Evolutionary conservation across 352 stramenopile species (phyloP).

Genomic region (Thraustochytrium sp.): DNA sequence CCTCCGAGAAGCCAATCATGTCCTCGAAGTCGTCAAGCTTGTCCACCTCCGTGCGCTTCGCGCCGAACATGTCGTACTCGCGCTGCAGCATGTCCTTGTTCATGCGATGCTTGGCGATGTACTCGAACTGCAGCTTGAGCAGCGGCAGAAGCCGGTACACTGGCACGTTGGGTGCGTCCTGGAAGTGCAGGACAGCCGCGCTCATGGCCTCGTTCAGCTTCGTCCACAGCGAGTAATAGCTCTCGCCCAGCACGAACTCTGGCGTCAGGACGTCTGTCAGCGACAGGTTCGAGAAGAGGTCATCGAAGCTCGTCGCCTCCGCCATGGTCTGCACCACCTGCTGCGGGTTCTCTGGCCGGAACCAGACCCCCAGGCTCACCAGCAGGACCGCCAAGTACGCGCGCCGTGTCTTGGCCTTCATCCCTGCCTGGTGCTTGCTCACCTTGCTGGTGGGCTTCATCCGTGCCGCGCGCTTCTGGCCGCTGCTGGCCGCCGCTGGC

Average conservation of each 20-base stretch:
- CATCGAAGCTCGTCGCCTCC: background rate
- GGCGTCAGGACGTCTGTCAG: background rate
- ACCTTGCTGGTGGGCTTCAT: background rate
- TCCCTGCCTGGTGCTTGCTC: background rate
- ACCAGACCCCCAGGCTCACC: background rate
- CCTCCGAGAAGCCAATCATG: background rate
- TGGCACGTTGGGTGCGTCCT: background rate
- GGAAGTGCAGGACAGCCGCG: constrained; percentile 21
- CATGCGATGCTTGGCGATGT: background rate
- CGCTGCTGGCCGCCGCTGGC: background rate
- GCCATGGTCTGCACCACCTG: background rate
- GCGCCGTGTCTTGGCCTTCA: background rate
- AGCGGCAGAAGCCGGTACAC: constrained; percentile 18
- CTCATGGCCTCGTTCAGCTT: constrained; percentile 16
- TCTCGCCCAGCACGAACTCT: background rate
- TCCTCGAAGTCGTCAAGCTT: background rate
- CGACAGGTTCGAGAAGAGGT: background rate
- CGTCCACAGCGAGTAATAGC: constrained; percentile 23
- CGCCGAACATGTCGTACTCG: constrained; percentile 5
- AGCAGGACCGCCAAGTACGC: background rate
- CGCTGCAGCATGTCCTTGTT: background rate
- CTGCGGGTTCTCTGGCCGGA: background rate
- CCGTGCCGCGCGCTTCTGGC: background rate
- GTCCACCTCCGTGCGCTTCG: background rate
- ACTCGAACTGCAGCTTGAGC: background rate